Base-by-base conservation (phyloP, 2,329 filamentous ascomycete genomes). In the Scortechinia acanthostroma region DNA sequence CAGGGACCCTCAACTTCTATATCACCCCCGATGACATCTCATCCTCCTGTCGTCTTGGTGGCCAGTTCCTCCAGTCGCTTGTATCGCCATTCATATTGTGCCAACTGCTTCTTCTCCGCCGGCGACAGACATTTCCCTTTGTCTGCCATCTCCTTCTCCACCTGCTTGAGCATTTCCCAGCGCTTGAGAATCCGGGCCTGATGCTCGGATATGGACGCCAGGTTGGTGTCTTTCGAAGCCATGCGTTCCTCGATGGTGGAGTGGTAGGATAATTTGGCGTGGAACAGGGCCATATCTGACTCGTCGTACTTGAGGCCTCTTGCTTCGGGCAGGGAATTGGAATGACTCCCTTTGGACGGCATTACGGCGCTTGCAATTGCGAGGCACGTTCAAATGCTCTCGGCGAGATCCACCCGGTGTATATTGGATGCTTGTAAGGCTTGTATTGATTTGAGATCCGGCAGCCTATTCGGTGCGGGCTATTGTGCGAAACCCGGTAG, bases 201-300 rank as follows among this genome's bases (percentile, higher is more conserved):
- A 25, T 54, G 53, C 17, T 62, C 59, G 3, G 57, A 54, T 42
- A 63, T 60, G 1, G 60, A 61, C 2, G 46, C 50, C 6, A 62
- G 51, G 23, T 63, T 62, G 42, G 51, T 46, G 47, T 63, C 58
- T 43, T 58, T 48, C 2, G 58, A 55, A 21, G 55, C 55, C 48
- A 58, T 52, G 22, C 60, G 58, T 15, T 54, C 53, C 21, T 62
- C 59, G 28, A 60, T 57, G 2, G 60, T 63, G 23, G 59, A 51
- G 40, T 61, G 56, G 22, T 62, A 63, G 6, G 56, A 55, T 16
- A 63, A 47, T 45, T 62, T 60, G 35, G 60, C 60, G 30, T 55
- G 56, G 45, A 63, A 63, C 28, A 61, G 55, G 2, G 58, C 58
- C 59, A 63, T 62, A 37, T 63, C 59, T 42, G 56, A 59, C 51